Evolutionary conservation across 2,329 filamentous ascomycete species (phyloP).

Genomic region (Paramyrothecium sp.): DNA sequence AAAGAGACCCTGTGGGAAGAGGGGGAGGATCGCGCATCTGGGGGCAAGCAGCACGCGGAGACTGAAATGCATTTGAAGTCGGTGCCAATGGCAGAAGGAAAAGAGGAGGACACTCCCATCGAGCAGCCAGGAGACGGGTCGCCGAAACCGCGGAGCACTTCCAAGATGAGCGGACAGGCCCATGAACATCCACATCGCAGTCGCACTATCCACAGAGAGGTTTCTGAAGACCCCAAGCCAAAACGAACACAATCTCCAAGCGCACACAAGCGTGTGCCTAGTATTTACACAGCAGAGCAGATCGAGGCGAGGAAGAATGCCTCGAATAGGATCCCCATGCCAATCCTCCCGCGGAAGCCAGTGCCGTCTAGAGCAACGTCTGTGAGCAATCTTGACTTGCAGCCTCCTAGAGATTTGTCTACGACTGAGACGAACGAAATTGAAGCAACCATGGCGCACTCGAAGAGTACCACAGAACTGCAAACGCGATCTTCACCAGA

Average conservation of each 20-base stretch:
- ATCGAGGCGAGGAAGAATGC: slow-evolving; percentile 27
- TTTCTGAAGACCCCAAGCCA: no score
- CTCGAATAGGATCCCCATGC: slow-evolving; percentile 27
- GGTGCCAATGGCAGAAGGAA: no score
- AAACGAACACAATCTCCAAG: not conserved
- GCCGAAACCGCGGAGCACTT: not conserved
- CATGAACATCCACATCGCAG: not conserved
- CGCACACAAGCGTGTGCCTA: slow-evolving; percentile 10
- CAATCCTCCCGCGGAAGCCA: not conserved
- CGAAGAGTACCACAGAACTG: no score
- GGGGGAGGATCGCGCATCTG: not conserved
- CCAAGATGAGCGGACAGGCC: not conserved
- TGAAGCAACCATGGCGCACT: no score
- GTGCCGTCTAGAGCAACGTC: not conserved
- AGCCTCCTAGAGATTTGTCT: no score
- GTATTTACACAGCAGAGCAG: slow-evolving; percentile 26
- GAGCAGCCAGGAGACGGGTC: not conserved
- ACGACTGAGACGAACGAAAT: no score
- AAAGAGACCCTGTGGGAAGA: no score
- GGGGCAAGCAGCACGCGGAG: not conserved
- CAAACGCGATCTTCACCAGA: no score
- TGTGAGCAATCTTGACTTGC: no score
- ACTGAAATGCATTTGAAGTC: not conserved
- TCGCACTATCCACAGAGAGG: no score
- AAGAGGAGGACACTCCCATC: no score